phyloP scores from a whole-genome alignment of 768 basidiomycete species.

The Hericium alpestre region DNA sequence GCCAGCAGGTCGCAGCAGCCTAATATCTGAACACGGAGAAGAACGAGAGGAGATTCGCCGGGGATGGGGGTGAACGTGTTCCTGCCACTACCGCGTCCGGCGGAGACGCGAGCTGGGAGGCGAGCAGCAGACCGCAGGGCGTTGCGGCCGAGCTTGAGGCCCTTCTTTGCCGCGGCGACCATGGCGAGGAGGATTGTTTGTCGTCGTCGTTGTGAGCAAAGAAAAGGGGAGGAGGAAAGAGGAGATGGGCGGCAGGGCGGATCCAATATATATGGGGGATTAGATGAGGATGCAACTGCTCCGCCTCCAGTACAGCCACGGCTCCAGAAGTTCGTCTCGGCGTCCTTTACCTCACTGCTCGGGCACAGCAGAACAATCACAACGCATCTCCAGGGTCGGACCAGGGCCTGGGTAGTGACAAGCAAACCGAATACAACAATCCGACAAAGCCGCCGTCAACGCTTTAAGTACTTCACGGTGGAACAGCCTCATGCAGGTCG shows the following conservation, averaged over 20 bases:
- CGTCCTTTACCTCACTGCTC: no score
- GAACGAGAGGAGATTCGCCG: conserved; percentile 57
- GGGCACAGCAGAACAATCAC: no score
- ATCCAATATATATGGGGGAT: no score
- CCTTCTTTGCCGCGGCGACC: conserved; percentile 21
- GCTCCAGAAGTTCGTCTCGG: no score
- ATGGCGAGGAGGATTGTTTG: not conserved
- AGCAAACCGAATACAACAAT: no score
- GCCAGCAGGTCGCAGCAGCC: conserved; percentile 50
- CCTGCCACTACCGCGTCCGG: conserved; percentile 28
- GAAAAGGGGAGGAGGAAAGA: not conserved
- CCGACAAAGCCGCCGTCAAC: no score
- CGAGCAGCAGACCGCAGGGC: conserved; percentile 51
- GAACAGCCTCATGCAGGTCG: no score
- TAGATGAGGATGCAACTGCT: no score
- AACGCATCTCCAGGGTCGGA: no score
- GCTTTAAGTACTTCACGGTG: no score
- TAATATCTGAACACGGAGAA: conserved; percentile 59
- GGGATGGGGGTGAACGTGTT: conserved; percentile 32
- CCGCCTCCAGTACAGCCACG: no score
- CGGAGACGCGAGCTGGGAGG: conserved; percentile 38
- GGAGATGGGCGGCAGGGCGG: not conserved
- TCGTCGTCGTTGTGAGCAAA: not conserved
- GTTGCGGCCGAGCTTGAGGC: conserved; percentile 40
- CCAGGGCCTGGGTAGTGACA: no score